These are phyloP conservation scores for Populus hybrid DNA, from an alignment of 441 rosid species.

Conservation along the genomic window DNA sequence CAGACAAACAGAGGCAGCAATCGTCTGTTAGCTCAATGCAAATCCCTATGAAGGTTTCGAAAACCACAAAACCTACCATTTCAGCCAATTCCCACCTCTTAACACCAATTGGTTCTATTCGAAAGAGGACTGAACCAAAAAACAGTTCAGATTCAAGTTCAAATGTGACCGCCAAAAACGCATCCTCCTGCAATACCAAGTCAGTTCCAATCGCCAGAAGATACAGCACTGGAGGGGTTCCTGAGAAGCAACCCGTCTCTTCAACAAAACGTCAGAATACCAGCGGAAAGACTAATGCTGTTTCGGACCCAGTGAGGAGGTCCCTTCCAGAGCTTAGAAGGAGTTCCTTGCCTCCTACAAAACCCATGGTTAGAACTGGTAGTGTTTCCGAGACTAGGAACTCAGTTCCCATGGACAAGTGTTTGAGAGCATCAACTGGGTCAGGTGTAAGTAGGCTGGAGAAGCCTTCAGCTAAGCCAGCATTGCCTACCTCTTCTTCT, in stretches of 20 bases:
- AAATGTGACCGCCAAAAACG: slow-evolving; percentile 40
- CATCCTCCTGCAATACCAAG: slow-evolving; percentile 40
- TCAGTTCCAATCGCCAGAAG: slow-evolving; percentile 62
- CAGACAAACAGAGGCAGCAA: slow-evolving; percentile 36
- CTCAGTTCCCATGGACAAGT: slow-evolving; percentile 41
- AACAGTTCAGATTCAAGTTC: slow-evolving; percentile 37
- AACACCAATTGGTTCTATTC: slow-evolving; percentile 15
- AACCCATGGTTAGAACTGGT: slow-evolving; percentile 37
- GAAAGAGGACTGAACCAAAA: slow-evolving; percentile 49
- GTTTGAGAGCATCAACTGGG: slow-evolving; percentile 50
- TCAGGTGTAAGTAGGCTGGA: slow-evolving; percentile 51
- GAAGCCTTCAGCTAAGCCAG: slow-evolving; percentile 50
- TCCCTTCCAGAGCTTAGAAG: slow-evolving; percentile 85
- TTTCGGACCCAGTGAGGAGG: slow-evolving; percentile 53
- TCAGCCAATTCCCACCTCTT: slow-evolving; percentile 44
- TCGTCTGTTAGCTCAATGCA: slow-evolving; percentile 36
- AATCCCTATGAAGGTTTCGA: slow-evolving; percentile 34
- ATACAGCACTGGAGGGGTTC: slow-evolving; percentile 84
- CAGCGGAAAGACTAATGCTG: slow-evolving; percentile 36
- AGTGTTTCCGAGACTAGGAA: slow-evolving; percentile 49
- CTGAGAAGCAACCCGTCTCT: slow-evolving; percentile 47
- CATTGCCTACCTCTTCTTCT: slow-evolving; percentile 43
- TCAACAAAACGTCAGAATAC: slow-evolving; percentile 22
- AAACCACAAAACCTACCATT: slow-evolving; percentile 37
- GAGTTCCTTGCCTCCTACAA: slow-evolving; percentile 68